Evolutionary conservation across 1,139 yeast species (phyloP).

Genomic region (Sugiyamaella novakii): DNA sequence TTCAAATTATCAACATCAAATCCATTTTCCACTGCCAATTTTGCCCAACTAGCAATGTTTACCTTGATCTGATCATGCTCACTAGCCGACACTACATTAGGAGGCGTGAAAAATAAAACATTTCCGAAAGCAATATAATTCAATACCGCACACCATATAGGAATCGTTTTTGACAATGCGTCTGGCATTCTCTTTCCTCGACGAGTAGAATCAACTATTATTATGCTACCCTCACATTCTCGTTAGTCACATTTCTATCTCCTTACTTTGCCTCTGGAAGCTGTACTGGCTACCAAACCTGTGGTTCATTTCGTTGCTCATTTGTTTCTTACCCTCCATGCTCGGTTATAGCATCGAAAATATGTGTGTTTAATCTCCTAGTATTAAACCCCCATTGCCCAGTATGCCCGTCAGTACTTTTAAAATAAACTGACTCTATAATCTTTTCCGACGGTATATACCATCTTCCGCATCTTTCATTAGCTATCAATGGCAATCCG

Average conservation of each 20-base stretch:
- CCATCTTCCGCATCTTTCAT: conserved; percentile 90
- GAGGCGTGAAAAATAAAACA: conserved; percentile 51
- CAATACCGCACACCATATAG: conserved; percentile 88
- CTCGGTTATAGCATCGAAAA: conserved; percentile 52
- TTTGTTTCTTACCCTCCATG: conserved; percentile 48
- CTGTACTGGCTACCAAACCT: too few species aligned
- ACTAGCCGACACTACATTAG: conserved; percentile 54
- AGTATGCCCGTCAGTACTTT: conserved; percentile 89
- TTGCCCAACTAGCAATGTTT: conserved; percentile 54
- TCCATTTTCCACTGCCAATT: conserved; percentile 46
- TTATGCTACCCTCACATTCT: conserved; percentile 38
- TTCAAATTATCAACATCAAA: conserved; percentile 44
- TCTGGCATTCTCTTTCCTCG: conserved; percentile 86
- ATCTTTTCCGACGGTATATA: conserved; percentile 55
- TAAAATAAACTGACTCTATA: conserved; percentile 65
- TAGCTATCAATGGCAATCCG: conserved; percentile 51
- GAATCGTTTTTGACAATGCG: conserved; percentile 80
- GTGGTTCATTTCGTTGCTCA: too few species aligned
- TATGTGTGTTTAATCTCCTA: conserved; percentile 71
- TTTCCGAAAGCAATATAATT: conserved; percentile 51
- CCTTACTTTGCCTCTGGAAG: too few species aligned
- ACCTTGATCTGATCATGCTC: conserved; percentile 59
- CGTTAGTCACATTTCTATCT: too few species aligned
- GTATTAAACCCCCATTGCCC: conserved; percentile 77
- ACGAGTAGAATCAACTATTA: conserved; percentile 82